phyloP scores from a whole-genome alignment of 345 rosid genomes.

The Pelargonium nanum region DNA sequence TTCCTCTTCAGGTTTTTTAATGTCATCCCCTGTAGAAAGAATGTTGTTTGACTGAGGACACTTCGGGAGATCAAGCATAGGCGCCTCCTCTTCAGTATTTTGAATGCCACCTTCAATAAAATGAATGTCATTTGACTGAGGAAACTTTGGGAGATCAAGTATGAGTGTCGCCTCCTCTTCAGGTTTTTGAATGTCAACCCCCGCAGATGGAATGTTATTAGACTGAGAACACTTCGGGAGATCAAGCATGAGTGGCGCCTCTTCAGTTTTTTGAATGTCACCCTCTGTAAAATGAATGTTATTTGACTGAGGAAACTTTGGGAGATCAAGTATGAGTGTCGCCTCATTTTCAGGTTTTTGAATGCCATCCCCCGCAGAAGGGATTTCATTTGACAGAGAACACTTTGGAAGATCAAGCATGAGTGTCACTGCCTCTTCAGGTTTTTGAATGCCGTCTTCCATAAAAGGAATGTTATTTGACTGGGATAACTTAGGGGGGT shows the following conservation, averaged over 20 bases:
- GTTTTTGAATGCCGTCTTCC: background rate
- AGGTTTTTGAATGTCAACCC: background rate
- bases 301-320: constrained; percentile 33
- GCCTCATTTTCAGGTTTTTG: too few species aligned
- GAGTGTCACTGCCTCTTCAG: background rate
- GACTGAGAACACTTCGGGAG: background rate
- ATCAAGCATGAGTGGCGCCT: background rate
- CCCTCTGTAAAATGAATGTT: constrained; percentile 44
- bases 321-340: too few species aligned
- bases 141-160: background rate
- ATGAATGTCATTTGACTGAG: background rate
- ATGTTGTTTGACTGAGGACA: too few species aligned
- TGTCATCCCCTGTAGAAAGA: too few species aligned
- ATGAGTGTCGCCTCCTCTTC: background rate
- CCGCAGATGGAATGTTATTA: background rate
- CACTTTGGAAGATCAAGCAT: background rate
- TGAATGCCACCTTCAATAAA: too few species aligned
- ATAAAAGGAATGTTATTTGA: background rate
- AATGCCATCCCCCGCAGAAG: too few species aligned
- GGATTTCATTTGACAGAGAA: background rate
- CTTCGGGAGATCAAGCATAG: too few species aligned
- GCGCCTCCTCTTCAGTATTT: too few species aligned
- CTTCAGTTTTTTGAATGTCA: constrained; percentile 5
- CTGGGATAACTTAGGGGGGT: background rate
- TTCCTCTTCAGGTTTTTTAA: too few species aligned